Conservation (phyloP, 441 rosid genomes). For the Flueggea neowawraea region DNA sequence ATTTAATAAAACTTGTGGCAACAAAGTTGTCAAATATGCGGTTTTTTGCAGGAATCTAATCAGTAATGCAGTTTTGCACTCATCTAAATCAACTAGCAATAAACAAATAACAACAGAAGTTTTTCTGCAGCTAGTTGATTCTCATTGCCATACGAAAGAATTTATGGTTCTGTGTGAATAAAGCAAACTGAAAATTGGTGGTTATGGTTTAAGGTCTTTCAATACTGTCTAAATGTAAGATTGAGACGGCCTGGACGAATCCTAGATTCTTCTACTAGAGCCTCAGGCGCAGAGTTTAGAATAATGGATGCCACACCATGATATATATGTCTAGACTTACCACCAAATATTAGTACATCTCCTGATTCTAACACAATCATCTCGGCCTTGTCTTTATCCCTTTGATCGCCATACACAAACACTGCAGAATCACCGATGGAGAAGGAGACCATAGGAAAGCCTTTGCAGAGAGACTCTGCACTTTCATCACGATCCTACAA, state of each 20-base stretch:
- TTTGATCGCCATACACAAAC: constrained; percentile 47
- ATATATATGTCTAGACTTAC: constrained; percentile 56
- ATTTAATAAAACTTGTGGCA: no score
- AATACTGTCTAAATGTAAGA: constrained; percentile 52
- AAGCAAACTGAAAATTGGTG: no score
- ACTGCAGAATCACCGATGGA: constrained; percentile 77
- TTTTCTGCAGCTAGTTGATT: no score
- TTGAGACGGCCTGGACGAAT: constrained; percentile 50
- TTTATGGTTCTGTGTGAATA: no score
- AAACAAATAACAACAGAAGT: no score
- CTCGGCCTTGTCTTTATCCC: constrained; percentile 37
- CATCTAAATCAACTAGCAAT: no score
- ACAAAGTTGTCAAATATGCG: no score
- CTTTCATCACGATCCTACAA: constrained; percentile 71
- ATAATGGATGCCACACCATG: constrained; percentile 56
- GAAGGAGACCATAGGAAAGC: constrained; percentile 69
- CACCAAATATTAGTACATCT: constrained; percentile 76
- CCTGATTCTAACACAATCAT: constrained; percentile 52
- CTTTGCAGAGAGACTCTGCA: constrained; percentile 31
- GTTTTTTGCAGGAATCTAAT: no score
- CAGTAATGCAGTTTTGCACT: no score
- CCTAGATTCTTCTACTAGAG: constrained; percentile 26
- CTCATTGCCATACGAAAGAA: no score
- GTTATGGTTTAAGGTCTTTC: constrained; percentile 2
- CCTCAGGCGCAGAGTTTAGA: constrained; percentile 32